These are phyloP conservation scores for Perilla frutescens DNA, from an alignment of 257 asterid genomes.

Conservation along the genomic window DNA sequence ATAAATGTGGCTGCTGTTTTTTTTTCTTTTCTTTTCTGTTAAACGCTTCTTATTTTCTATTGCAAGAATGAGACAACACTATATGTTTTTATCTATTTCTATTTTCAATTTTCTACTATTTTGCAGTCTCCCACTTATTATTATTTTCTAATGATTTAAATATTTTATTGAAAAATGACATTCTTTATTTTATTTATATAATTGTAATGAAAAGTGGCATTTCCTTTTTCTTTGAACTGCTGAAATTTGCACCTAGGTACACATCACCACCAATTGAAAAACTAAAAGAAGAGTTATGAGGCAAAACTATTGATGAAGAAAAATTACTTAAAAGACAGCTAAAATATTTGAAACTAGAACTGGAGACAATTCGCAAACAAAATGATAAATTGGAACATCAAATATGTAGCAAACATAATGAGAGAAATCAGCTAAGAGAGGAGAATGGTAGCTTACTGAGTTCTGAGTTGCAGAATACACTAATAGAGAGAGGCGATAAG, in stretches of 20 bases:
- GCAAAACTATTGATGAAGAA: constrained; percentile 46
- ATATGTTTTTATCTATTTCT: constrained; percentile 39
- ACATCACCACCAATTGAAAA: constrained; percentile 60
- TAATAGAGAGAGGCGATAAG: constrained; percentile 53
- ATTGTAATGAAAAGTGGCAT: not conserved
- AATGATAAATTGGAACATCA: constrained; percentile 49
- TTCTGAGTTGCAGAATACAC: constrained; percentile 48
- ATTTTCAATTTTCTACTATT: not conserved
- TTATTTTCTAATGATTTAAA: too few species aligned
- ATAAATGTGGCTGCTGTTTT: constrained; percentile 24
- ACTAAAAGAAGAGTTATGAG: constrained; percentile 55
- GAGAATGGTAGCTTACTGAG: constrained; percentile 52
- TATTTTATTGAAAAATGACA: not conserved
- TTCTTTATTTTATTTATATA: constrained; percentile 7
- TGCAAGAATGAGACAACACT: constrained; percentile 38
- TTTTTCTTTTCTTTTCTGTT: not conserved
- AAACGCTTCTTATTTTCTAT: constrained; percentile 1
- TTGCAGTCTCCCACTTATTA: too few species aligned
- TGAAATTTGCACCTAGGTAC: constrained; percentile 90
- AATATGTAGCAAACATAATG: constrained; percentile 32
- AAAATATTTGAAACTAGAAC: constrained; percentile 47
- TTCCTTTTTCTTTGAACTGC: constrained; percentile 33
- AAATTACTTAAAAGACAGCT: constrained; percentile 38
- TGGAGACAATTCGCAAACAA: constrained; percentile 42
- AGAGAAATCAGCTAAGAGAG: constrained; percentile 49